Base-by-base conservation (phyloP, 1,284 basidiomycete genomes). In the Cutaneotrichosporon sp. region DNA sequence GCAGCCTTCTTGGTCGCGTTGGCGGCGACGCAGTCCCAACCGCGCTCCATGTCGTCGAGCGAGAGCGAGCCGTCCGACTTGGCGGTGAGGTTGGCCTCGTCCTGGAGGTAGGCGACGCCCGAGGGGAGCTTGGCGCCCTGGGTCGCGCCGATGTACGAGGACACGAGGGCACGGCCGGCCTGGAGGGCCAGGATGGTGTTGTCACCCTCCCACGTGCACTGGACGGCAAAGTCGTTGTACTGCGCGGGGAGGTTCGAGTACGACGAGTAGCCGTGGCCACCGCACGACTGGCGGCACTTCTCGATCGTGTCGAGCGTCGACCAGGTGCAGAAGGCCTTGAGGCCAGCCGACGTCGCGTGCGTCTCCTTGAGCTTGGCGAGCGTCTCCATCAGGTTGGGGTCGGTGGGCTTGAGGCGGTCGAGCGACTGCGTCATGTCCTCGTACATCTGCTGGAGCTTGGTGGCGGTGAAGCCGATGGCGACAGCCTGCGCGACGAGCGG, bases 311-410 rank as follows among this genome's bases (percentile, higher is more conserved):
- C 82, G 54, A 85, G 77, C 52, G 82, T 83, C 9, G 80, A 80
- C 84, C 84, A 85, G 7, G 84, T 85, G 72, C 83, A 85, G 79
- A 85, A 85, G 18, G 84, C 84, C 77, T 85, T 85, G 57, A 85
- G 76, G 34, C 84, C 84, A 2, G 84, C 83, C 29, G 82, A 83
- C 4, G 84, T 84, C 1, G 83, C 81, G 69, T 85, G 84, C 3
- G 83, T 84, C 73, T 85, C 83, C 75, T 85, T 85, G 65, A 85
- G 79, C 76, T 82, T 83, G 64, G 84, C 76, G 6, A 80, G 64
- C 8, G 74, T 73, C 34, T 78, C 78, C 52, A 69, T 65, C 29
- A 81, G 62, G 62, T 79, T 77, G 18, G 76, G 76, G 69, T 82
- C 76, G 63, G 75, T 68, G 16, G 83, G 81, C 64, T 84, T 82